Base-by-base conservation (phyloP, 768 basidiomycete species). In the Neoboletus brunneissimus region DNA sequence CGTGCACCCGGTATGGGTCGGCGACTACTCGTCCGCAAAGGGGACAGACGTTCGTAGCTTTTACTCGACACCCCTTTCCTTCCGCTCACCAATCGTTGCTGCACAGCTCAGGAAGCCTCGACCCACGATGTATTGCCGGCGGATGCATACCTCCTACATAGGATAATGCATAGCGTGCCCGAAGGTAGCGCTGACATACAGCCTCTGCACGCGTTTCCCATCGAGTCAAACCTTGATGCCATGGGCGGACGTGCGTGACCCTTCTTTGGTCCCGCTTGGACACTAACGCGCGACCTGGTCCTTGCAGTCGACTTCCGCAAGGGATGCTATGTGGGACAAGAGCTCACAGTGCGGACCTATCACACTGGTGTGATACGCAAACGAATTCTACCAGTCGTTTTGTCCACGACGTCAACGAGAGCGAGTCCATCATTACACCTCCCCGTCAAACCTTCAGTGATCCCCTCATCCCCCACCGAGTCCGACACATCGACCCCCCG, bases 311-410 rank as follows among this genome's bases (percentile, higher is more conserved):
- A 98, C 73, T 98, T 97, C 71, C 79, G 91, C 54, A 99, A 99
- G 75, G 97, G 97, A 3, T 99, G 97, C 68, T 98, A 98, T 67
- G 88, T 98, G 6, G 97, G 97, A 10, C 97, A 99, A 77, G 97
- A 98, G 66, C 78, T 98, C 40, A 98, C 95, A 0, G 95, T 97
- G 7, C 84, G 97, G 50, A 98, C 96, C 37, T 96, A 96, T 71
- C 94, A 98, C 70, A 98, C 89, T 7, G 97, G 97, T 12, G 79
- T 88, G 27, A 77, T 97, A 42, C 81, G 97, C 58, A 98, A 98
- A 71, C 85, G 97, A 13, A 89, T 95, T 32, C 74, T 94, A 12
- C 94, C 94, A 2, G 82, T 98, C n/a, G 61, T 76, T 3, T 74
- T 72, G 48, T 94, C 58, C 59, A 75, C 45, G 61, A 70, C 46